Evolutionary conservation across 2,329 filamentous ascomycete species (phyloP).

Genomic region (Penicillium sp.): DNA sequence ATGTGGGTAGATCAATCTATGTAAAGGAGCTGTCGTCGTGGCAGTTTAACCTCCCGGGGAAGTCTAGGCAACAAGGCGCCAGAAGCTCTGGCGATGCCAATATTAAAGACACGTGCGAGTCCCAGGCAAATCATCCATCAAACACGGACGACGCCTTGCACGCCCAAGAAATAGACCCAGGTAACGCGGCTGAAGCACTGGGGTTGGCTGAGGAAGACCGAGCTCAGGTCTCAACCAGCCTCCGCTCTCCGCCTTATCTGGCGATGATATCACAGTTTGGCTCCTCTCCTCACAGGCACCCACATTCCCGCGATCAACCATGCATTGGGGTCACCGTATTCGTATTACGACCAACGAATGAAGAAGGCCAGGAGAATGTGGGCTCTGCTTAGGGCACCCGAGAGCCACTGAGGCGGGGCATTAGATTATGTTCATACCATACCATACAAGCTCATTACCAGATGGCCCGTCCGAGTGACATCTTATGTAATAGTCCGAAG

Average conservation of each 20-base stretch:
- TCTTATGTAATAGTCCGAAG: not conserved
- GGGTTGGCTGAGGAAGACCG: not conserved
- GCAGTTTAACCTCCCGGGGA: not conserved
- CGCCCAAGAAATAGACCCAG: not conserved
- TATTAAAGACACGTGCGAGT: slow-evolving; percentile 1
- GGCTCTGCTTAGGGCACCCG: too few relatives aligned
- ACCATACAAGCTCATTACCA: not conserved
- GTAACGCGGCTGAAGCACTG: not conserved
- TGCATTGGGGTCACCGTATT: not conserved
- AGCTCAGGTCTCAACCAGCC: not conserved
- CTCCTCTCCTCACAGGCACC: slow-evolving; percentile 9
- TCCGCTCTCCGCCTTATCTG: slow-evolving; percentile 6
- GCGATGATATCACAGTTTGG: slow-evolving; percentile 8
- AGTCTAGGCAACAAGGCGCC: not conserved
- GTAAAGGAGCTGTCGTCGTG: not conserved
- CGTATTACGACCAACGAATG: not conserved
- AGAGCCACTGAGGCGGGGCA: not conserved
- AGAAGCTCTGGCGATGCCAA: not conserved
- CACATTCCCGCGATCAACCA: slow-evolving; percentile 5
- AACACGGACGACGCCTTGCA: not conserved
- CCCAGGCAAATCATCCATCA: not conserved
- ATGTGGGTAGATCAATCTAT: not conserved
- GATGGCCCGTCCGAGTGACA: not conserved
- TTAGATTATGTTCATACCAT: not conserved
- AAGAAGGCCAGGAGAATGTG: not conserved